A percentile compares a stretch with the other conserved stretches of the same genome.
Conservation (phyloP, 345 rosid genomes). For the Lepidium aucheri region DNA sequence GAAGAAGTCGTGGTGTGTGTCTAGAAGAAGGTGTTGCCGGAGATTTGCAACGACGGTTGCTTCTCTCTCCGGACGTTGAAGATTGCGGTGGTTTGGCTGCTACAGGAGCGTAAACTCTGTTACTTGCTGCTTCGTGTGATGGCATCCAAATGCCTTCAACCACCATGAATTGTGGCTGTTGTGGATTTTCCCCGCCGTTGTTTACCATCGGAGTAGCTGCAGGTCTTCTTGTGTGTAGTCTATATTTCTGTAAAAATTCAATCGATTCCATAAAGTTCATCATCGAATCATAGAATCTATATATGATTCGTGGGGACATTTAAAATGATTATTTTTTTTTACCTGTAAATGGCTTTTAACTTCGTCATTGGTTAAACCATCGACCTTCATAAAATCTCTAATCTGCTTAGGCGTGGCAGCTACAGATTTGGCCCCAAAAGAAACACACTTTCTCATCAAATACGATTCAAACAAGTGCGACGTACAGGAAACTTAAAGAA, state of each 20-base stretch:
- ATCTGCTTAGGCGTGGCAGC: constrained; percentile 94
- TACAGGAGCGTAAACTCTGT: constrained; percentile 46
- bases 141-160: constrained; percentile 87
- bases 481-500: too few relatives aligned
- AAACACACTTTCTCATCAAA: not conserved
- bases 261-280: not conserved
- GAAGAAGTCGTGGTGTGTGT: constrained; percentile 41
- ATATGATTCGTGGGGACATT: not conserved
- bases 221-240: constrained; percentile 83
- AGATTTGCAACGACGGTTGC: constrained; percentile 42
- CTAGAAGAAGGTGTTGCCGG: constrained; percentile 66
- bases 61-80: constrained; percentile 42
- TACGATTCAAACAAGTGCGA: not conserved
- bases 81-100: constrained; percentile 30
- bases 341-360: constrained; percentile 99
- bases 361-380: constrained; percentile 89
- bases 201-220: constrained; percentile 23
- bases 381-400: constrained; percentile 91
- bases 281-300: not conserved
- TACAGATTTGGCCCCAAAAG: constrained; percentile 18
- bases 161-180: constrained; percentile 68
- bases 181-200: constrained; percentile 29
- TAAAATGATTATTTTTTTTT: not conserved
- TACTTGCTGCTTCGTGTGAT: constrained; percentile 28
- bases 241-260: constrained; percentile 55